Conservation (phyloP, 352 stramenopile species). For the Globisporangium yorkense region DNA sequence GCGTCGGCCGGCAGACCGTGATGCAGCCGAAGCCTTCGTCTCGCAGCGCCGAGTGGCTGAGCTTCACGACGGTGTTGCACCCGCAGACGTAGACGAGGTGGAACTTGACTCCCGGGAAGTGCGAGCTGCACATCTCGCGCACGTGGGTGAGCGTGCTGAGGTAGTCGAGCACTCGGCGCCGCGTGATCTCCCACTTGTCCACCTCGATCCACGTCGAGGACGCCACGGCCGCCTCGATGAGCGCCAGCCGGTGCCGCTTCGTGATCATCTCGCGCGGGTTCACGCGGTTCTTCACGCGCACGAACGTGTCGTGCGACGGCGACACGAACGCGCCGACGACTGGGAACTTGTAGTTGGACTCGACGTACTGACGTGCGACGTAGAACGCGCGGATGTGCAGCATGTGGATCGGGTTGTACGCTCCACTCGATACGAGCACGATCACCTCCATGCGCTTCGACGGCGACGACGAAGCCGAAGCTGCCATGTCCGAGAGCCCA, state of each 20-base stretch:
- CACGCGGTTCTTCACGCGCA: slow-evolving; percentile 62
- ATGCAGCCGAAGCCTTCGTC: slow-evolving; percentile 71
- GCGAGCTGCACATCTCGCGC: slow-evolving; percentile 65
- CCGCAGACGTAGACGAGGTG: slow-evolving; percentile 75
- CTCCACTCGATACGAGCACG: slow-evolving; percentile 64
- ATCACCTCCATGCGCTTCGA: slow-evolving; percentile 49
- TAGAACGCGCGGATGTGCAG: slow-evolving; percentile 74
- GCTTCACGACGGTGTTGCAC: slow-evolving; percentile 75
- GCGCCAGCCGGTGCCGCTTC: slow-evolving; percentile 50
- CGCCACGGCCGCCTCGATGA: slow-evolving; percentile 60
- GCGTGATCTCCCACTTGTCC: slow-evolving; percentile 83
- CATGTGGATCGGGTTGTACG: slow-evolving; percentile 80
- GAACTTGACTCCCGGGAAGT: slow-evolving; percentile 59
- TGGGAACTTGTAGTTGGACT: slow-evolving; percentile 74
- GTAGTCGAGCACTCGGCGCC: slow-evolving; percentile 66
- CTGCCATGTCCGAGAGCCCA: background rate
- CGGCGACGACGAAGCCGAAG: slow-evolving; percentile 15
- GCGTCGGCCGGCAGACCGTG: slow-evolving; percentile 54
- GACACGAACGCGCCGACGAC: slow-evolving; percentile 77
- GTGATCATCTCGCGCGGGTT: slow-evolving; percentile 77
- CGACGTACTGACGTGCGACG: slow-evolving; percentile 67
- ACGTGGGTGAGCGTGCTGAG: slow-evolving; percentile 68
- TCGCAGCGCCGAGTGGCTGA: slow-evolving; percentile 57
- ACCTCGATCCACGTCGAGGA: slow-evolving; percentile 77
- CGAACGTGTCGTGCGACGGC: slow-evolving; percentile 68